These are phyloP conservation scores for Alternaria ethzedia DNA, from an alignment of 2,329 filamentous ascomycete genomes.

Conservation along the genomic window DNA sequence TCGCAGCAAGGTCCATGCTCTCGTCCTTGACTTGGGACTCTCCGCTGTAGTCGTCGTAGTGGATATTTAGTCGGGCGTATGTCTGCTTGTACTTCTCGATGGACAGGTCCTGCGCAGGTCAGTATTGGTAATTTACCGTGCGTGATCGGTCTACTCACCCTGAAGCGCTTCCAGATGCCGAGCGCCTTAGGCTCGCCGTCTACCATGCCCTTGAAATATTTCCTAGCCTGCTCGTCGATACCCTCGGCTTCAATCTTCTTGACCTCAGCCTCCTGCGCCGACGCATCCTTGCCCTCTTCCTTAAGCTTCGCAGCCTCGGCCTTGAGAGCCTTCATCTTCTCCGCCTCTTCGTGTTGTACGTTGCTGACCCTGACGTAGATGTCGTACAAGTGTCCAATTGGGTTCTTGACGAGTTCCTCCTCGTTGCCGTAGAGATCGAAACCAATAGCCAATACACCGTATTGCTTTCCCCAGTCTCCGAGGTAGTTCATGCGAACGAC, in stretches of 20 bases:
- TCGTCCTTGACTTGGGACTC: constrained; percentile 71
- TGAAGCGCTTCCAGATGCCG: constrained; percentile 67
- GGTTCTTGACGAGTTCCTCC: constrained; percentile 71
- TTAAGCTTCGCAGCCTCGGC: constrained; percentile 47
- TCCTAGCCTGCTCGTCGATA: constrained; percentile 74
- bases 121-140: background rate
- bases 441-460: constrained; percentile 73
- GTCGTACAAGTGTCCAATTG: constrained; percentile 82
- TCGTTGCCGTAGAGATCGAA: constrained; percentile 79
- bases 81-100: constrained; percentile 70
- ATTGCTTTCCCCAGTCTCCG: constrained; percentile 81
- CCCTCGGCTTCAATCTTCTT: constrained; percentile 47
- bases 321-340: constrained; percentile 65
- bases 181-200: constrained; percentile 66
- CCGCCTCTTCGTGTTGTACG: constrained; percentile 69
- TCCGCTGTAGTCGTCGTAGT: constrained; percentile 70
- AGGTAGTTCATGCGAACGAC: constrained; percentile 76
- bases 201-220: constrained; percentile 73
- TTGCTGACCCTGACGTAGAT: constrained; percentile 79
- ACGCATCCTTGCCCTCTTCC: constrained; percentile 51
- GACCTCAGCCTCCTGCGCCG: constrained; percentile 50
- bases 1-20: constrained; percentile 67
- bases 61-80: constrained; percentile 69
- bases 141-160: constrained; percentile 34
- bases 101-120: constrained; percentile 57